A percentile compares a stretch with the other conserved stretches of the same genome.
These are phyloP conservation scores for Boletus sp. DNA, from an alignment of 1,284 basidiomycete species.

Conservation along the genomic window DNA sequence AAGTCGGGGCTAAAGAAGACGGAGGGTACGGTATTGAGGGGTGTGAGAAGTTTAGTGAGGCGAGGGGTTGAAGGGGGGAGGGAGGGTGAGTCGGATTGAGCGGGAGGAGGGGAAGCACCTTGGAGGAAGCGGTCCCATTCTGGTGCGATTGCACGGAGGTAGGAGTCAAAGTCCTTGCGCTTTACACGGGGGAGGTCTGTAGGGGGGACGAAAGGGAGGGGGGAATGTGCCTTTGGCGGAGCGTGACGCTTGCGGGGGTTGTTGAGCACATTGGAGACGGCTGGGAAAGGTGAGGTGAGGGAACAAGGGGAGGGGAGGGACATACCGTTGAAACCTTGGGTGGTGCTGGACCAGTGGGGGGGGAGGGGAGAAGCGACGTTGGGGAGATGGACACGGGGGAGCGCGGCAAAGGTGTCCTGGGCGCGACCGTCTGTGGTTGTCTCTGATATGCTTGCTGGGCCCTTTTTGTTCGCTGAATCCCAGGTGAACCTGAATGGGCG, in stretches of 20 bases:
- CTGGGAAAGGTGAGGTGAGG: slow-evolving; percentile 32
- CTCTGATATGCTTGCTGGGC: slow-evolving; percentile 65
- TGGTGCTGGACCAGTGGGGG: slow-evolving; percentile 74
- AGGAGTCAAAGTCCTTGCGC: slow-evolving; percentile 83
- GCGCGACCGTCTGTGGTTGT: slow-evolving; percentile 57
- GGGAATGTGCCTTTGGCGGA: slow-evolving; percentile 81
- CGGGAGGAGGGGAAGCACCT: slow-evolving; percentile 47
- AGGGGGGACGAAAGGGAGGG: slow-evolving; percentile 59
- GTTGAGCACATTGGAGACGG: slow-evolving; percentile 77
- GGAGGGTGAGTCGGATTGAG: slow-evolving; percentile 39
- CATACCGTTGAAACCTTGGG: slow-evolving; percentile 76
- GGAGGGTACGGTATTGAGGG: slow-evolving; percentile 75
- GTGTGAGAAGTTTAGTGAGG: slow-evolving; percentile 50
- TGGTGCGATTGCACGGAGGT: slow-evolving; percentile 69
- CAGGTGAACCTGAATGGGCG: slow-evolving; percentile 66
- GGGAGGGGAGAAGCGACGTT: slow-evolving; percentile 45
- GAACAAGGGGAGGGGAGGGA: slow-evolving; percentile 6
- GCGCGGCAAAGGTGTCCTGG: slow-evolving; percentile 48
- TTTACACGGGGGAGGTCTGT: slow-evolving; percentile 58
- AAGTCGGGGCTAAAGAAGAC: slow-evolving; percentile 82
- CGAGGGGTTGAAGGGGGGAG: slow-evolving; percentile 32
- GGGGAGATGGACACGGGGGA: slow-evolving; percentile 42
- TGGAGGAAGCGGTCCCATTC: slow-evolving; percentile 76
- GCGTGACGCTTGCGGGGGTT: slow-evolving; percentile 83
- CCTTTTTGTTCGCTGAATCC: slow-evolving; percentile 55